Evolutionary conservation across 345 rosid genomes (phyloP).

Genomic region (Aurinia saxatilis): DNA sequence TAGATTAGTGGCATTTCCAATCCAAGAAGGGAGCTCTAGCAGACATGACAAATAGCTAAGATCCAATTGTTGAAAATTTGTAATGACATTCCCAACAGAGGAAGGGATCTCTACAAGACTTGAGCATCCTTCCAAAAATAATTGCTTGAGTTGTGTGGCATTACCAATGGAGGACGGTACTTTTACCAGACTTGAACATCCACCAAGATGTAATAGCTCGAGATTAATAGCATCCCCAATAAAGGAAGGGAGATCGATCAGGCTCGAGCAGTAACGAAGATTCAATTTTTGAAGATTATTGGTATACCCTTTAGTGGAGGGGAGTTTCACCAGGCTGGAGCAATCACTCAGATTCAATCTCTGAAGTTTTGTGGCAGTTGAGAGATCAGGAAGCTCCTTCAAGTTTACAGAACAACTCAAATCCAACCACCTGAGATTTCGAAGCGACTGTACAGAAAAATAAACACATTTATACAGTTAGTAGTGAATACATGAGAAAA

Average conservation of each 20-base stretch:
- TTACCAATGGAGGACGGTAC: not conserved
- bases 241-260: not conserved
- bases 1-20: not conserved
- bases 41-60: not conserved
- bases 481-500: too few species aligned
- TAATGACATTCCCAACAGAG: not conserved
- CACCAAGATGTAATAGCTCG: not conserved
- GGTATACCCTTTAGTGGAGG: not conserved
- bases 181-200: not conserved
- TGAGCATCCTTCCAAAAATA: too few species aligned
- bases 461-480: too few species aligned
- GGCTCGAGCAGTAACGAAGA: not conserved
- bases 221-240: not conserved
- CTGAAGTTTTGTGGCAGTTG: not conserved
- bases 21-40: not conserved
- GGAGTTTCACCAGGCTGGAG: not conserved
- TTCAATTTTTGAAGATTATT: not conserved
- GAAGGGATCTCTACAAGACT: not conserved
- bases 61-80: not conserved
- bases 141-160: too few species aligned
- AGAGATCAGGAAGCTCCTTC: not conserved
- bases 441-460: not conserved
- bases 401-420: not conserved
- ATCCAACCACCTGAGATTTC: not conserved
- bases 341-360: not conserved